phyloP scores from a whole-genome alignment of 805 yeast genomes.

The Spencermartinsiella europaea region DNA sequence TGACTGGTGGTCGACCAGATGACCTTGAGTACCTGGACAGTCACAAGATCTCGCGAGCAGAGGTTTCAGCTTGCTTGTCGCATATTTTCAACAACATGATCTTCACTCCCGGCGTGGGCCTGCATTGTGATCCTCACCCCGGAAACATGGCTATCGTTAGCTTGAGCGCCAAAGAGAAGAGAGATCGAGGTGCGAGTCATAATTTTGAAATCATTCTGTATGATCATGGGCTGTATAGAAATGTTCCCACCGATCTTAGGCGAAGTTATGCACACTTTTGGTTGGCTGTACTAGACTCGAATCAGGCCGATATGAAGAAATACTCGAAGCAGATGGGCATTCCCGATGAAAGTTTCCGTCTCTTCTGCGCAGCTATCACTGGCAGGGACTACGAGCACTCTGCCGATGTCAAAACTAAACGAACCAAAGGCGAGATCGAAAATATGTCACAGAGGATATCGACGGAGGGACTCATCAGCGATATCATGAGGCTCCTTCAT shows the following conservation, averaged over 20 bases:
- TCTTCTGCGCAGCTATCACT: conserved; percentile 90
- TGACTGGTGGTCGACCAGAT: conserved; percentile 80
- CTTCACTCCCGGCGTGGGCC: conserved; percentile 83
- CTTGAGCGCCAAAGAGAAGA: conserved; percentile 21
- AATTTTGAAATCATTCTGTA: conserved; percentile 89
- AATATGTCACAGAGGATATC: conserved; percentile 61
- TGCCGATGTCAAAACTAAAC: conserved; percentile 45
- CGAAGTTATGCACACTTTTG: conserved; percentile 86
- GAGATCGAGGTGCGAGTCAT: conserved; percentile 37
- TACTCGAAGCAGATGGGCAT: conserved; percentile 81
- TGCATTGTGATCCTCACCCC: conserved; percentile 98
- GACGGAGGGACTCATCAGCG: conserved; percentile 55
- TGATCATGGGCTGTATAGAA: conserved; percentile 92
- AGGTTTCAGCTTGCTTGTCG: conserved; percentile 79
- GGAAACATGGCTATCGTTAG: conserved; percentile 85
- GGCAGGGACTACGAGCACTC: conserved; percentile 86
- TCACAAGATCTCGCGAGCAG: conserved; percentile 63
- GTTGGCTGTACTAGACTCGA: conserved; percentile 76
- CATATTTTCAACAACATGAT: conserved; percentile 94
- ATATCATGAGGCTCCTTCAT: conserved; percentile 73
- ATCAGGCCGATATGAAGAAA: conserved; percentile 57
- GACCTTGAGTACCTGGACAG: conserved; percentile 58
- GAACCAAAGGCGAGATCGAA: conserved; percentile 59
- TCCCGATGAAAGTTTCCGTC: conserved; percentile 67
- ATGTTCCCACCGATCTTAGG: conserved; percentile 71